Percentiles rank a stretch among this genome's conserved stretches.
These are phyloP conservation scores for Trichoderma polysporum DNA, from an alignment of 2,329 filamentous ascomycete genomes.

Conservation along the genomic window DNA sequence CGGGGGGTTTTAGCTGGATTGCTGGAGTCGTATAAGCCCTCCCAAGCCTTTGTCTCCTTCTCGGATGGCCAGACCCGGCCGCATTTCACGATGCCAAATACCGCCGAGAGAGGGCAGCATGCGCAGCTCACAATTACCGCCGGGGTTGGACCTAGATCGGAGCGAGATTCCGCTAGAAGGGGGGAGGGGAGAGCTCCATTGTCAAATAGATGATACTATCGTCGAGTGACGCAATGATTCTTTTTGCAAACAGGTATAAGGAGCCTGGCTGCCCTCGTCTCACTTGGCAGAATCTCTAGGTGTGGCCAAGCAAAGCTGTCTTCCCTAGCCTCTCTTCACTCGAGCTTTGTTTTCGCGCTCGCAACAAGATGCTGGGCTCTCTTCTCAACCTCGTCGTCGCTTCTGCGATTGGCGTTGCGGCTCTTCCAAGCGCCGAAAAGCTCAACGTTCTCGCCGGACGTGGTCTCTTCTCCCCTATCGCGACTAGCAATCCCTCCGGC, in stretches of 20 bases:
- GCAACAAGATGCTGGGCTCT: conserved; percentile 14
- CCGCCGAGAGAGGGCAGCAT: conserved; percentile 16
- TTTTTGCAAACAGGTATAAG: not conserved
- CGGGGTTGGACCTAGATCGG: conserved; percentile 18
- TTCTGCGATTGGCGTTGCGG: conserved; percentile 13
- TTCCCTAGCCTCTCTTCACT: not conserved
- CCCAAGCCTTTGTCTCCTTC: not conserved
- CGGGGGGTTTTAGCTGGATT: not conserved
- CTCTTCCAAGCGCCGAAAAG: conserved; percentile 16
- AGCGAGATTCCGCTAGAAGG: conserved; percentile 14
- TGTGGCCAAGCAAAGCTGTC: conserved; percentile 15
- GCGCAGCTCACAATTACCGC: not conserved
- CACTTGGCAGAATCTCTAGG: not conserved
- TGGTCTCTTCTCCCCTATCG: conserved; percentile 25
- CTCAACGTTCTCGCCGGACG: conserved; percentile 13
- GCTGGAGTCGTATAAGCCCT: not conserved
- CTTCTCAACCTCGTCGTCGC: conserved; percentile 17
- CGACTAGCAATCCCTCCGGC: conserved; percentile 23
- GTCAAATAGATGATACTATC: not conserved
- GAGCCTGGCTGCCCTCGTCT: not conserved
- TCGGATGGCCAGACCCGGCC: not conserved
- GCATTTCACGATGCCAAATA: not conserved
- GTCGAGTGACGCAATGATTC: conserved; percentile 3
- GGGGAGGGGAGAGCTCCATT: not conserved
- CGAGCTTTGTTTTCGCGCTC: not conserved